Evolutionary conservation across 2,329 filamentous ascomycete species (phyloP), one percentile per base, ranked within the genome.

Genomic region (Fusarium bulbicola): DNA sequence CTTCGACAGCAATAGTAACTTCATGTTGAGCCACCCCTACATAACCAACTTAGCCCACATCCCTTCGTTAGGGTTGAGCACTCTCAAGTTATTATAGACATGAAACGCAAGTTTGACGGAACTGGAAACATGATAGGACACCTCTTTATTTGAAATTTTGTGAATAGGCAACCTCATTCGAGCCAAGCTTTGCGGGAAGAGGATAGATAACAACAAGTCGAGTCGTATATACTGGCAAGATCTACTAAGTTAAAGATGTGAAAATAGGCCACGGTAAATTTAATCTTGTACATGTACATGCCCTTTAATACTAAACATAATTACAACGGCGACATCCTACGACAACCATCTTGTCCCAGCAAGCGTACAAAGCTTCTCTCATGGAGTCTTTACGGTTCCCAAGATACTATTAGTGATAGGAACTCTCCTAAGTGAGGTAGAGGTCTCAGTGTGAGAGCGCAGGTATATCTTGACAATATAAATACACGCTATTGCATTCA

Each of bases 331-430:
- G 24, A 3, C 7, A 26, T 18, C 21, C 21, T 34, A 50, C 16
- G 15, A 34, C 11, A 16, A 24, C 47, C 6, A 14, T 26, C 24
- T 28, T 15, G 20, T 21, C n/a, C 32, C 3, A 26, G 18, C n/a
- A 39, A 37, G 5, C 14, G 18, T n/a, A 7, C 7, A 39, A 39
- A 37, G 24, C 15, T 39, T 53, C 14, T 39, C 7, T 10, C 3
- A 39, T 28, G 14, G 18, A 28, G 34, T 21, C 3, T 28, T n/a
- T n/a, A 4, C 24, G 20, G 24, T n/a, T 28, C 20, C 7, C 0
- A 28, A 39, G 34, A n/a, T 28, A 13, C 7, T 34, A 1, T 0
- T 14, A 50, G 28, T 24, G 1, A 30, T 30, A 2, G 12, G 0
- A 2, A 18, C 4, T 13, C 11, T 34, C 11, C 5, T 24, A 12